Conservation (phyloP, 257 asterid genomes). For the Apocynum venetum region DNA sequence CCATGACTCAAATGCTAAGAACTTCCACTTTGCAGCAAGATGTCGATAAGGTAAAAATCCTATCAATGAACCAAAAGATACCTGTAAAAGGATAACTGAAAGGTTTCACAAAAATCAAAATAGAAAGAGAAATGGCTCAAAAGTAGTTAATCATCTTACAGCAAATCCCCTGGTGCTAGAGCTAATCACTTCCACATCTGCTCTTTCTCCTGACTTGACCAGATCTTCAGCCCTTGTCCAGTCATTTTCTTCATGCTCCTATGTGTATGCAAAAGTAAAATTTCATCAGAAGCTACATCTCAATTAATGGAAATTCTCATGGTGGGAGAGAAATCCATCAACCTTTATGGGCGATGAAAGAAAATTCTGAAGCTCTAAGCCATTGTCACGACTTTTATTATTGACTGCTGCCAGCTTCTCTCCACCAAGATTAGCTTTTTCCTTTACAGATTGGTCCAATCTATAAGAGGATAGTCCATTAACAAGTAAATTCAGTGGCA, state of each 20-base stretch:
- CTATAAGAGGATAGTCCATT: slow-evolving; percentile 39
- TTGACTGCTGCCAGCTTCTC: slow-evolving; percentile 32
- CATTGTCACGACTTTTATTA: slow-evolving; percentile 35
- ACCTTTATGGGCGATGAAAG: slow-evolving; percentile 57
- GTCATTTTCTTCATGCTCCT: slow-evolving; percentile 76
- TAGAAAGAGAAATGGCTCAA: neutral
- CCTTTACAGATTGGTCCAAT: slow-evolving; percentile 47
- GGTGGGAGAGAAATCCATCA: slow-evolving; percentile 9
- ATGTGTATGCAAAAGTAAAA: slow-evolving; percentile 27
- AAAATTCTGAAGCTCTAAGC: slow-evolving; percentile 51
- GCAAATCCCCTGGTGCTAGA: slow-evolving; percentile 85
- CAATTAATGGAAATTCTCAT: neutral
- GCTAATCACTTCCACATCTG: slow-evolving; percentile 73
- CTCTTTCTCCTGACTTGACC: slow-evolving; percentile 62
- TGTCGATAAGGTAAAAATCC: slow-evolving; percentile 93
- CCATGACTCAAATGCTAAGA: slow-evolving; percentile 95
- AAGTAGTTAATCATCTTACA: slow-evolving; percentile 43
- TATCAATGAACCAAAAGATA: slow-evolving; percentile 76
- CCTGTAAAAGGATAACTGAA: slow-evolving; percentile 44
- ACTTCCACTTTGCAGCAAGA: slow-evolving; percentile 90
- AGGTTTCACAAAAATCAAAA: slow-evolving; percentile 16
- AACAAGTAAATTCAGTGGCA: slow-evolving; percentile 14
- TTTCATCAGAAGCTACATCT: slow-evolving; percentile 11
- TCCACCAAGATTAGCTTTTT: slow-evolving; percentile 31
- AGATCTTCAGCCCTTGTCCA: slow-evolving; percentile 76